Evolutionary conservation across 345 rosid genomes (phyloP), one percentile per base, ranked within the genome.

Genomic region (Camelina neglecta): DNA sequence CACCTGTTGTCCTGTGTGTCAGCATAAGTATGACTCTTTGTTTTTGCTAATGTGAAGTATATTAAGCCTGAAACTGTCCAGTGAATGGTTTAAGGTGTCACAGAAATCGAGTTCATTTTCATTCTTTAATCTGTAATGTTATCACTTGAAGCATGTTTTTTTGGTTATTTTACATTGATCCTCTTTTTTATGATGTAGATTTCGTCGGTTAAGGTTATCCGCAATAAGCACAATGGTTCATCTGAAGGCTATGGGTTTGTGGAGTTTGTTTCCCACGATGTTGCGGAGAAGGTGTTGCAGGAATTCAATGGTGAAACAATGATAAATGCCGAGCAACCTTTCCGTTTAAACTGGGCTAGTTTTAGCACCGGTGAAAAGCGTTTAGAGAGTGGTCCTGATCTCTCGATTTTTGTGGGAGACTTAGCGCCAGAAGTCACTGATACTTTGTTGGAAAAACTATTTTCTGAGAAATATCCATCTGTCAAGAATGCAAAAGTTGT

Each of bases 211-310:
- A 94, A 94, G 83, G 90, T 94, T 67, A 94, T 92, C 65, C 93
- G 98, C 72, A 94, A 90, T 69, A 94, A 92, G 86, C 96, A 90
- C 67, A 87, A 89, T 24, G 95, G 95, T 59, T 78, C 81, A 60
- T 90, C 98, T 4, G 98, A 89, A 76, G 96, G 98, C 5, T 94
- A 94, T 29, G 98, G 98, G 20, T 94, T 94, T 81, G 97, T 94
- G 53, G 98, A 94, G 57, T 94, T 94, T 56, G 81, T 62, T 75
- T 78, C 94, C 42, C 98, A 92, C 71, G 88, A 86, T 18, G 81
- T 86, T 18, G 97, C 97, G 1, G 98, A 91, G 76, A 87, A 94
- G 83, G 90, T 94, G 81, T 82, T 92, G 29, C 95, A 90, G 75
- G 86, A 81, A 11, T 89, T 86, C 72, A 53, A 85, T 66, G 85